A percentile compares a stretch with the other conserved stretches of the same genome.
These are phyloP conservation scores for Alternaria infectoria DNA, from an alignment of 2,329 filamentous ascomycete genomes.

Conservation along the genomic window DNA sequence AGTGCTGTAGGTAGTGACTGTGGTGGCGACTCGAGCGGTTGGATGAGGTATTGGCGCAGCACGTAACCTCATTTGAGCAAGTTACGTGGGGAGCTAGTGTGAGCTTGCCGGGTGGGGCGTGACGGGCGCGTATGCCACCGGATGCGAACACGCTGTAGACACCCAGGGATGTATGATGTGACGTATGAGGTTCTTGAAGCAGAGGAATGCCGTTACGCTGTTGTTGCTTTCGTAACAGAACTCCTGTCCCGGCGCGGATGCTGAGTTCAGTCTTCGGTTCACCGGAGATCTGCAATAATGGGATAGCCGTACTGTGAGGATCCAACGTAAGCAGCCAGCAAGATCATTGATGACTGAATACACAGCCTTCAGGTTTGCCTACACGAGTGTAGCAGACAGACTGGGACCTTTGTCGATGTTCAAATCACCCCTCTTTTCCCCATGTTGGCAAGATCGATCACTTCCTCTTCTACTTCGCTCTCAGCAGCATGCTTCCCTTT, in stretches of 20 bases:
- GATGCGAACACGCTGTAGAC: not conserved
- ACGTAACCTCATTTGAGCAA: slow-evolving; percentile 29
- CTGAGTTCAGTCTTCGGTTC: not conserved
- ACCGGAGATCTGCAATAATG: not conserved
- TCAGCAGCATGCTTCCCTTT: slow-evolving; percentile 34
- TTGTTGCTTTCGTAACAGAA: not conserved
- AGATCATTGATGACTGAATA: not conserved
- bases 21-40: slow-evolving; percentile 13
- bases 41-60: slow-evolving; percentile 12
- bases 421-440: slow-evolving; percentile 39
- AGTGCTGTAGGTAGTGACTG: slow-evolving; percentile 4
- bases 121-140: not conserved
- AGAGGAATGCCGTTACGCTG: not conserved
- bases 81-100: slow-evolving; percentile 27
- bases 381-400: not conserved
- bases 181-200: not conserved
- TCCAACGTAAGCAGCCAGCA: not conserved
- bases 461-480: slow-evolving; percentile 42
- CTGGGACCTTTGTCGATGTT: not conserved
- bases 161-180: not conserved
- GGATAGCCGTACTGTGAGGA: not conserved
- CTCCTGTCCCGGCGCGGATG: not conserved
- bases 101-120: slow-evolving; percentile 9
- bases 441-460: slow-evolving; percentile 47
- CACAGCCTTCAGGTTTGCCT: not conserved